These are phyloP conservation scores for Torrubiellomyces zombiae DNA, from an alignment of 2,329 filamentous ascomycete species.

Conservation along the genomic window DNA sequence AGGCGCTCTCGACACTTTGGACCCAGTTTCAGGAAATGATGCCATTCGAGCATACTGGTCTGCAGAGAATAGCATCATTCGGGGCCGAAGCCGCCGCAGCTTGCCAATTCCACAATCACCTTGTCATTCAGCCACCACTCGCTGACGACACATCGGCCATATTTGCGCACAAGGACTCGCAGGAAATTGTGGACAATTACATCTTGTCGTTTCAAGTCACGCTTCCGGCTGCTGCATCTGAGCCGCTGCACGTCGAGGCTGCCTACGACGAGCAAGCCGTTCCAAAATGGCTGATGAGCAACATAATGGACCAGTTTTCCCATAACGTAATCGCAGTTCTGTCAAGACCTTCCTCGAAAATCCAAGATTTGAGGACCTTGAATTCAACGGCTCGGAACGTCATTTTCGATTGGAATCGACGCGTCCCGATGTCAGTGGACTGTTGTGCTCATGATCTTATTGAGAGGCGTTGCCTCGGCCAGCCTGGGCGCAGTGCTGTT, in stretches of 20 bases:
- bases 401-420: background rate
- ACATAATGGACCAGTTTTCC: constrained; percentile 2
- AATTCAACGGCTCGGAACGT: background rate
- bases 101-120: constrained; percentile 5
- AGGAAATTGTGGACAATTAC: too few species aligned
- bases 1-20: constrained; percentile 21
- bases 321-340: constrained; percentile 1
- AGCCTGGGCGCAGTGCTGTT: constrained; percentile 1
- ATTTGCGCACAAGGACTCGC: too few species aligned
- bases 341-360: background rate
- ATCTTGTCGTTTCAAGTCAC: constrained; percentile 1
- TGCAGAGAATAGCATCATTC: constrained; percentile 6
- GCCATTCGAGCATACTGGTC: constrained; percentile 2
- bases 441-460: constrained; percentile 3
- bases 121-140: constrained; percentile 1
- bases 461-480: background rate
- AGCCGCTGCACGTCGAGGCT: constrained; percentile 1
- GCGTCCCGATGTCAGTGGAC: background rate
- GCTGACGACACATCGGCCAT: too few species aligned
- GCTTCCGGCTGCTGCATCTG: background rate
- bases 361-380: background rate
- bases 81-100: constrained; percentile 3
- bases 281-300: background rate
- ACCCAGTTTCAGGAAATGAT: constrained; percentile 2
- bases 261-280: constrained; percentile 1